These are phyloP conservation scores for Diatrype stigma DNA, from an alignment of 2,329 filamentous ascomycete genomes.

Conservation along the genomic window DNA sequence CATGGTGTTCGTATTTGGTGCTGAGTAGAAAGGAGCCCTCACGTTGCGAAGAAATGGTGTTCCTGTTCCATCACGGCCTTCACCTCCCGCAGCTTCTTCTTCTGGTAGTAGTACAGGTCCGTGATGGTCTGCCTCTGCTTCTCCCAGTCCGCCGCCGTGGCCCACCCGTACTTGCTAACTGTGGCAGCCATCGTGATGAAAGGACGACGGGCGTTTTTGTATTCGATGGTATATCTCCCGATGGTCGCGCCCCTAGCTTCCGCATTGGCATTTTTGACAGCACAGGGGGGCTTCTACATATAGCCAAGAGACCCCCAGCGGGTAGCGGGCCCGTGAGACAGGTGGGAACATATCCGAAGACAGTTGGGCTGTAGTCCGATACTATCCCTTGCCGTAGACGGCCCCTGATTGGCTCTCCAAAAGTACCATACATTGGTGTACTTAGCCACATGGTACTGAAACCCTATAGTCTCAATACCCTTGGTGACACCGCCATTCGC, in stretches of 20 bases:
- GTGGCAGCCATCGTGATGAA: not conserved
- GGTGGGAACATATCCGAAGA: not conserved
- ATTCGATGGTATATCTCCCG: not conserved
- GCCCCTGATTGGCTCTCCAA: not conserved
- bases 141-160: not conserved
- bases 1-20: too few relatives aligned
- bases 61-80: slow-evolving; percentile 1
- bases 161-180: slow-evolving; percentile 1
- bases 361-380: not conserved
- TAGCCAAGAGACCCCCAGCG: not conserved
- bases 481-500: not conserved
- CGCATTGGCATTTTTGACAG: not conserved
- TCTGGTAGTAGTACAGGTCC: slow-evolving; percentile 1
- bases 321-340: not conserved
- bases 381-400: not conserved
- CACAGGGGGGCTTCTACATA: not conserved
- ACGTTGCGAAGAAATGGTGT: slow-evolving; percentile 4
- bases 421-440: not conserved
- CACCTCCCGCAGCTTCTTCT: slow-evolving; percentile 1
- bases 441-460: not conserved
- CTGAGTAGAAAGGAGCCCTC: not conserved
- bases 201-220: too few relatives aligned
- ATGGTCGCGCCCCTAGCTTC: not conserved
- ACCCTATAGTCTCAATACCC: not conserved
- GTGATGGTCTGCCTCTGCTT: not conserved